Percentiles rank a stretch among this genome's conserved stretches.
Conservation (phyloP, 148 eudicot genomes). For the Rhododendron vialii region DNA sequence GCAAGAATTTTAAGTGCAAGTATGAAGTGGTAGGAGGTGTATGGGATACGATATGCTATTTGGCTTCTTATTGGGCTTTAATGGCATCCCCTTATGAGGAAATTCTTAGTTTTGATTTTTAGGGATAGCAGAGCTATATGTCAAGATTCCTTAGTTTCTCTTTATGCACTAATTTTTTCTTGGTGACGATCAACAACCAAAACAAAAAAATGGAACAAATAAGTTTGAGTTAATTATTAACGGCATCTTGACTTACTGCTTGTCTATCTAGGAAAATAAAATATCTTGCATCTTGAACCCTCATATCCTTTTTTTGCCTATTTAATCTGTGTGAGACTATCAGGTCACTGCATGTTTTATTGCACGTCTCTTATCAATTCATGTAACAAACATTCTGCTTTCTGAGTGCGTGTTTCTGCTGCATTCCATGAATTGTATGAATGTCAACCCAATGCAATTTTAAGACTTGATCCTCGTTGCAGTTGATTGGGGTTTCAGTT, state of each 20-base stretch:
- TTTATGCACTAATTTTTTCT: neutral
- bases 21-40: neutral
- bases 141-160: neutral
- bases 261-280: neutral
- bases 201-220: neutral
- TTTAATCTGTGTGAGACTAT: neutral
- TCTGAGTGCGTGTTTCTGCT: neutral
- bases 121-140: neutral
- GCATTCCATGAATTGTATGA: conserved; percentile 2
- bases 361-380: neutral
- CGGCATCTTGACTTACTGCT: neutral
- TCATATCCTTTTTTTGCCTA: neutral
- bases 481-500: conserved; percentile 75
- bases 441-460: neutral
- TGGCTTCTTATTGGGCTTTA: neutral
- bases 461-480: conserved; percentile 20
- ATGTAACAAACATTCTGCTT: neutral
- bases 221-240: neutral
- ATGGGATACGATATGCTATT: neutral
- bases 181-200: neutral
- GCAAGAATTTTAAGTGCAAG: neutral
- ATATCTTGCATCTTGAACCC: neutral
- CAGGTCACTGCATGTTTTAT: neutral
- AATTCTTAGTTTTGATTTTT: neutral
- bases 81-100: neutral